Percentiles rank a stretch among this genome's conserved stretches.
Conservation (phyloP, 2,329 filamentous ascomycete species). For the Colletotrichum lentis region DNA sequence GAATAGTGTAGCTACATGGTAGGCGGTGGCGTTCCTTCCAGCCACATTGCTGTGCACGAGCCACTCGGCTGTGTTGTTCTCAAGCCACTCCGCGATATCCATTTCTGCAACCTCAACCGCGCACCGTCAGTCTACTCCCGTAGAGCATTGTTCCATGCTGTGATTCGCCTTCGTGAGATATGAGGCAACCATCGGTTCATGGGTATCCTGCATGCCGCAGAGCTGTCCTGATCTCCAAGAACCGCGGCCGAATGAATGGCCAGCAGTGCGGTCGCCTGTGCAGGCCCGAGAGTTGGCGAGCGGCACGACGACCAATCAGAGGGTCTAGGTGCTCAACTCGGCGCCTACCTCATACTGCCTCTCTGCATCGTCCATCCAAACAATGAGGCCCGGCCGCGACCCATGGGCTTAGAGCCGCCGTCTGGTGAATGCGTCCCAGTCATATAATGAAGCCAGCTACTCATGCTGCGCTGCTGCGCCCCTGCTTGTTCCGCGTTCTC, state of each 20-base stretch:
- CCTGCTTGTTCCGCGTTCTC: constrained; percentile 32
- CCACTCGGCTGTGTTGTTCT: neutral
- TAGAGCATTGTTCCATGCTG: neutral
- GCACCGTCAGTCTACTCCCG: neutral
- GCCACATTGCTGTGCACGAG: constrained; percentile 4
- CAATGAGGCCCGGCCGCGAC: constrained; percentile 30
- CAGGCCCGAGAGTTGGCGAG: constrained; percentile 36
- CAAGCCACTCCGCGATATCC: neutral
- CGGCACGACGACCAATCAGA: constrained; percentile 37
- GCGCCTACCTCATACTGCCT: constrained; percentile 39
- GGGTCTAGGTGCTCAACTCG: constrained; percentile 19
- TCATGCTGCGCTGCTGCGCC: constrained; percentile 25
- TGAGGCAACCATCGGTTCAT: constrained; percentile 3
- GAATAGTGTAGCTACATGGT: no score
- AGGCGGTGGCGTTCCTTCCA: neutral
- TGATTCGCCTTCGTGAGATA: constrained; percentile 26
- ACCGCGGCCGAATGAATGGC: constrained; percentile 35
- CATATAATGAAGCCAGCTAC: constrained; percentile 38
- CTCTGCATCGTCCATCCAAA: constrained; percentile 38
- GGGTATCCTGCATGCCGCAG: constrained; percentile 7
- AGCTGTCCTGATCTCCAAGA: constrained; percentile 17
- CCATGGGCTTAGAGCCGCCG: constrained; percentile 26
- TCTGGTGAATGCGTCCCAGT: constrained; percentile 23
- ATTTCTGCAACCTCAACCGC: neutral
- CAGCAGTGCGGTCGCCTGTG: constrained; percentile 27